These are phyloP conservation scores for Populus simonii DNA, from an alignment of 345 rosid species.

Conservation along the genomic window DNA sequence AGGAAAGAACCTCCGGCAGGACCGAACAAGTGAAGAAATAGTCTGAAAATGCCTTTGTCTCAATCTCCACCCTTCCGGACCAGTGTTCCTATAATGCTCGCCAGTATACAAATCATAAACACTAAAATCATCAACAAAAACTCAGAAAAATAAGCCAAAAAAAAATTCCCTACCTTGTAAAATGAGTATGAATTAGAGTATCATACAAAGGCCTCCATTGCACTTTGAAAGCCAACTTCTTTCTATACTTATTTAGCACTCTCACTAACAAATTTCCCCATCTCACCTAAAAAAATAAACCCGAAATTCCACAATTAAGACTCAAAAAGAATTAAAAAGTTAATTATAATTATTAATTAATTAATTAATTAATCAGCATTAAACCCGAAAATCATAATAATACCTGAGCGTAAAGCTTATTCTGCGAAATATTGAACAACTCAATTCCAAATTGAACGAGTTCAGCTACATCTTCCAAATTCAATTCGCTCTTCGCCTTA, in stretches of 20 bases:
- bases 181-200: constrained; percentile 78
- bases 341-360: not conserved
- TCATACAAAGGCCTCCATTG: constrained; percentile 95
- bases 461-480: constrained; percentile 65
- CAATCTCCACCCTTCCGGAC: constrained; percentile 97
- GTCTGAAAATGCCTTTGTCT: constrained; percentile 89
- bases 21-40: constrained; percentile 80
- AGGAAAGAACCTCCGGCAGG: constrained; percentile 80
- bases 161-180: constrained; percentile 54
- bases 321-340: constrained; percentile 12
- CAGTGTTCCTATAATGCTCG: constrained; percentile 62
- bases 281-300: constrained; percentile 64
- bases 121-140: not conserved
- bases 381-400: not conserved
- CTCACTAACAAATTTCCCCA: constrained; percentile 86
- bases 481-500: constrained; percentile 87
- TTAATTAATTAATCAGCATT: not conserved
- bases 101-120: not conserved
- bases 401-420: constrained; percentile 88
- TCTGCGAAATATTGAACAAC: constrained; percentile 61
- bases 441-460: constrained; percentile 68
- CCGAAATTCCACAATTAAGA: constrained; percentile 9
- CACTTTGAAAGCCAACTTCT: constrained; percentile 67
- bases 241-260: constrained; percentile 70
- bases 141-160: not conserved